Base-by-base conservation (phyloP, 768 basidiomycete genomes). In the Pholiota microspora region DNA sequence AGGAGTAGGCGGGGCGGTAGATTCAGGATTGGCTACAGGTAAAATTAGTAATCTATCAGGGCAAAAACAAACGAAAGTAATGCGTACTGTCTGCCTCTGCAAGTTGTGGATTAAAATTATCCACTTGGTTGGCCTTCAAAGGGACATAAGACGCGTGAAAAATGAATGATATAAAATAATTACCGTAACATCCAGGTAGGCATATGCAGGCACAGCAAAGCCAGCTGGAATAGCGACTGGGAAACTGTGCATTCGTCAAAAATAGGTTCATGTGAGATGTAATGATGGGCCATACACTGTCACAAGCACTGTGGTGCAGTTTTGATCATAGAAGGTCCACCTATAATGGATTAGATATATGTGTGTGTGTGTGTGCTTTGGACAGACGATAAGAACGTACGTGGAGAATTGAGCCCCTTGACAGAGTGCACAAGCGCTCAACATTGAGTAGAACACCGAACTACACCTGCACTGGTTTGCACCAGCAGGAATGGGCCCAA, bases 101-200 rank as follows among this genome's bases (percentile, higher is more conserved):
- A 29, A 49, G 0, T 13, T 34, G 18, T 24, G 54, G 47, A 12
- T 55, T 44, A 25, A 55, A 55, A 23, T 15, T 53, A 16, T 53
- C 23, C 21, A 38, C 13, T 13, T 40, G 40, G 24, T 51, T 51
- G 4, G 47, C 54, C 48, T 49, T 35, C 5, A 24, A 25, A n/a
- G 44, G 29, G 23, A 21, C 8, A 44, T 31, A 15, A 25, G 6
- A 44, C 4, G 21, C 15, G 21, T 2, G n/a, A 4, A 35, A 27
- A 18, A 18, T 15, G 21, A 13, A 24, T 21, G 18, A 7, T 18
- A 10, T 31, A 15, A 42, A 21, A 24, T 16, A 28, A n/a, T 34
- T 56, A 56, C 57, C 21, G 56, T 51, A 44, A 45, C 24, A 28
- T 48, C 32, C 28, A 46, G 24, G 29, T 56, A 57, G 45, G 56